These are phyloP conservation scores for Eucalyptus marginata DNA, from an alignment of 345 rosid species.

Conservation along the genomic window DNA sequence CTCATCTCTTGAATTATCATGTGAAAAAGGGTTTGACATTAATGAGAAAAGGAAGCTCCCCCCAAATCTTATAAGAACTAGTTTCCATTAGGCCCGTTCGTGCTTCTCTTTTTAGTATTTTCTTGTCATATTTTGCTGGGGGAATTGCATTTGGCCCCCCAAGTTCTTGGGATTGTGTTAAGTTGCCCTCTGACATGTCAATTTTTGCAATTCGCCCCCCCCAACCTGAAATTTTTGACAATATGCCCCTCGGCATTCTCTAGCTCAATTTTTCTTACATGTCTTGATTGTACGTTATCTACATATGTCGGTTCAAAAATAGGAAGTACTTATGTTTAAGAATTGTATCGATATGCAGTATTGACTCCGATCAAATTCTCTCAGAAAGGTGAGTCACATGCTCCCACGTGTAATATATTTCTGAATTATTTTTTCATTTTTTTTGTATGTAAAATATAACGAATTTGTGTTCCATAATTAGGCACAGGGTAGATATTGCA, in stretches of 20 bases:
- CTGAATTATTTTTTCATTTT: neutral
- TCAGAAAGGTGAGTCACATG: neutral
- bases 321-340: neutral
- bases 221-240: neutral
- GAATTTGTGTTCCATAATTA: neutral
- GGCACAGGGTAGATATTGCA: rapidly evolving
- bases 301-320: neutral
- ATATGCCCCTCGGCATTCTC: neutral
- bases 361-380: neutral
- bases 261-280: neutral
- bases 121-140: neutral
- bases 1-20: neutral
- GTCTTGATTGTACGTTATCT: neutral
- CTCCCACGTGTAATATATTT: neutral
- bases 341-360: neutral
- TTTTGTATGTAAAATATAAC: rapidly evolving
- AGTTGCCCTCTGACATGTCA: neutral
- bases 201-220: neutral
- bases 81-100: neutral
- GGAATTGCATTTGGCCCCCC: neutral
- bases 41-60: neutral
- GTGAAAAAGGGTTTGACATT: neutral
- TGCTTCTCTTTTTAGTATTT: neutral
- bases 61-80: neutral
- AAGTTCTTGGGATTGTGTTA: neutral